Evolutionary conservation across 225 moss, liverwort and hornwort species (phyloP).

Genomic region (Climacium dendroides): DNA sequence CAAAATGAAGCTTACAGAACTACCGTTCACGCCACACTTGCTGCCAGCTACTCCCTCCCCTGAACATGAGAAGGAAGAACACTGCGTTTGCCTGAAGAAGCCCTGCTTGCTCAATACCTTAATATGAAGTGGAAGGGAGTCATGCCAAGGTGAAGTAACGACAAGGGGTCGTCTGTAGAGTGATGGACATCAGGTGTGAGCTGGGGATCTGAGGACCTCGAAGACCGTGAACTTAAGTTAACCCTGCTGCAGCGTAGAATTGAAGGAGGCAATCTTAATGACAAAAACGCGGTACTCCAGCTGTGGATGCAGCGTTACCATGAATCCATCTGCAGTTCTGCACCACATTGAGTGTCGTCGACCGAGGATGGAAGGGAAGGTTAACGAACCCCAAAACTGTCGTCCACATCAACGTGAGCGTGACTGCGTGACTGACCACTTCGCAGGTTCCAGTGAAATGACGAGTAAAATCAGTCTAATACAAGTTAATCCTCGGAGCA

Average conservation of each 20-base stretch:
- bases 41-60: not conserved
- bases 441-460: not conserved
- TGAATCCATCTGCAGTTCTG: not conserved
- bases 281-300: not conserved
- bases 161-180: not conserved
- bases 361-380: not conserved
- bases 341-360: not conserved
- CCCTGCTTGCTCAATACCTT: not conserved
- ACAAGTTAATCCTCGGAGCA: not conserved
- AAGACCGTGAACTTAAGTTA: not conserved
- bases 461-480: not conserved
- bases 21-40: not conserved
- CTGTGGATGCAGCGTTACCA: not conserved
- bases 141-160: not conserved
- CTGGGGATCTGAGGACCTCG: not conserved
- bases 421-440: not conserved
- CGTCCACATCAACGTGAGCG: not conserved
- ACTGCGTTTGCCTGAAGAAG: not conserved
- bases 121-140: not conserved
- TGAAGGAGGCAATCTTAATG: not conserved
- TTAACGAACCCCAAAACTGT: not conserved
- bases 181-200: not conserved
- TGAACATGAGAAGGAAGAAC: not conserved
- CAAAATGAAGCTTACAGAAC: not conserved
- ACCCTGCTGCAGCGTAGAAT: not conserved